These are phyloP conservation scores for Fusarium pseudonygamai DNA, from an alignment of 2,329 filamentous ascomycete species.

Conservation along the genomic window DNA sequence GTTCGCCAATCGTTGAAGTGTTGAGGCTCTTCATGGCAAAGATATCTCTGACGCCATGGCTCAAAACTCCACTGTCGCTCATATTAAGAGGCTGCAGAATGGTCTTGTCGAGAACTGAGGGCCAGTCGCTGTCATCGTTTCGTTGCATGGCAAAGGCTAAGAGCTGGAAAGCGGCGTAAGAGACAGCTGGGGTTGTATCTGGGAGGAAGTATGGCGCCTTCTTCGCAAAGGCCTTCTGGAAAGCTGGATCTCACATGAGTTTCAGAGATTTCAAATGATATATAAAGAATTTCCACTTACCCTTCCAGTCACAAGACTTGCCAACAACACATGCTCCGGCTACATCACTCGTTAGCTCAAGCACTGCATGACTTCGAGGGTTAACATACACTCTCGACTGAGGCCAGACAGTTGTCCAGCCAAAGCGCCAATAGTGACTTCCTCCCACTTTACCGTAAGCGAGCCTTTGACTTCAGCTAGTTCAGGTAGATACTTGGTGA, in stretches of 20 bases:
- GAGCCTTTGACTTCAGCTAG: neutral
- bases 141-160: slow-evolving; percentile 32
- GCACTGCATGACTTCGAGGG: fast-evolving
- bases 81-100: slow-evolving; percentile 19
- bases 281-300: neutral
- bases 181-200: slow-evolving; percentile 32
- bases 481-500: slow-evolving; percentile 45
- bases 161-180: slow-evolving; percentile 36
- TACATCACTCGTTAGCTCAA: neutral
- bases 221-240: neutral
- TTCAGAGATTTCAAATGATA: too few relatives aligned
- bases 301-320: slow-evolving; percentile 7
- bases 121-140: neutral
- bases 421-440: slow-evolving; percentile 32
- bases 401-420: slow-evolving; percentile 37
- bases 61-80: slow-evolving; percentile 14
- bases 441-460: slow-evolving; percentile 14
- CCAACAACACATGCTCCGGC: slow-evolving; percentile 22
- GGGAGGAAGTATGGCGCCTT: slow-evolving; percentile 29
- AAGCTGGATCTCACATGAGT: too few relatives aligned
- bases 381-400: slow-evolving; percentile 29
- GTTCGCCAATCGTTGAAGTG: slow-evolving; percentile 13
- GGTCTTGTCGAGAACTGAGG: neutral
- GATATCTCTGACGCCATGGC: neutral
- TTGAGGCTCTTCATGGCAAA: slow-evolving; percentile 23